Conservation (phyloP, 2,329 filamentous ascomycete genomes). For the Botrytis deweyae region DNA sequence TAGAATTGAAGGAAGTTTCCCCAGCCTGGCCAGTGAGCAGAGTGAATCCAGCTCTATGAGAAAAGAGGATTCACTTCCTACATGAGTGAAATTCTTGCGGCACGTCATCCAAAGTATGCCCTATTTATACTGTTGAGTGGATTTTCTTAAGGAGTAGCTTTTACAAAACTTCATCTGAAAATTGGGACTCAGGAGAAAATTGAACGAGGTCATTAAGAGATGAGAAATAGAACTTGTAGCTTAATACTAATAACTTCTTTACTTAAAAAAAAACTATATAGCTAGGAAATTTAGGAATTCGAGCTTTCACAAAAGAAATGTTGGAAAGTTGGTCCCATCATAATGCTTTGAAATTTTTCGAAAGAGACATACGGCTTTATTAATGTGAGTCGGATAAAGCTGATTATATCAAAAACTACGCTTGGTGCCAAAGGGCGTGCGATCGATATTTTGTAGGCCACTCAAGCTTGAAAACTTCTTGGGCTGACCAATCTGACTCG, state of each 20-base stretch:
- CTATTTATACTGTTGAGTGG: neutral
- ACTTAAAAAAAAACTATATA: neutral
- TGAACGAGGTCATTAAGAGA: neutral
- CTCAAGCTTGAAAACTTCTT: neutral
- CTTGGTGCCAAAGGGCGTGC: neutral
- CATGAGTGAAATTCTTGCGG: neutral
- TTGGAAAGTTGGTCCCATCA: neutral
- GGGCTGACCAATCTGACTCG: neutral
- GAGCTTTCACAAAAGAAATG: neutral
- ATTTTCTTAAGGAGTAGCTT: too few relatives aligned
- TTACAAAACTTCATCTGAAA: too few relatives aligned
- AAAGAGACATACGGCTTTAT: neutral
- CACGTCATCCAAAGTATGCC: too few relatives aligned
- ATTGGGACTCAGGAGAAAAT: too few relatives aligned
- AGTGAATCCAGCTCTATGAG: neutral
- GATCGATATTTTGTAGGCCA: neutral
- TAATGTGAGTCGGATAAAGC: neutral
- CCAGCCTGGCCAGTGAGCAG: too few relatives aligned
- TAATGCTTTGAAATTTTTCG: neutral
- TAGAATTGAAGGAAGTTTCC: neutral
- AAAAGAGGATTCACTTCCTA: neutral
- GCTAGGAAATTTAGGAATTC: neutral
- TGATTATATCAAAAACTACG: neutral
- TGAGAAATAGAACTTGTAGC: too few relatives aligned
- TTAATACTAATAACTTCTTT: rapidly evolving